phyloP scores from a whole-genome alignment of 2,329 filamentous ascomycete genomes.

The Epichloe gansuensis region DNA sequence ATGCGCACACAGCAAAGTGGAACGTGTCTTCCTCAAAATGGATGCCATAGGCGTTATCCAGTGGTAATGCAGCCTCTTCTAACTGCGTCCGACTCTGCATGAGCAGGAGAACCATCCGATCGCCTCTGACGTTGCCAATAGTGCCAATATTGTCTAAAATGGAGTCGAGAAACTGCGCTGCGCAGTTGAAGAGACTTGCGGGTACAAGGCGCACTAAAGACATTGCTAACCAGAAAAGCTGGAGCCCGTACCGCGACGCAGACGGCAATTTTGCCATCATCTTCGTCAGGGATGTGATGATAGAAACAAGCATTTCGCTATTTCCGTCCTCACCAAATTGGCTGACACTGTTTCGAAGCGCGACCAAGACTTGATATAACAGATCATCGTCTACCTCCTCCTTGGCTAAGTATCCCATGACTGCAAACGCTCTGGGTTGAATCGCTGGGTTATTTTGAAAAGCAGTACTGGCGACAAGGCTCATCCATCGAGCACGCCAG shows the following conservation, averaged over 20 bases:
- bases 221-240: constrained; percentile 59
- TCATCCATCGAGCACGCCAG: constrained; percentile 64
- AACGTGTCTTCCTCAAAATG: constrained; percentile 53
- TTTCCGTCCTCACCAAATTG: constrained; percentile 53
- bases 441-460: constrained; percentile 64
- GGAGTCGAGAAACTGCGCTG: constrained; percentile 52
- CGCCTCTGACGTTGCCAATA: constrained; percentile 45
- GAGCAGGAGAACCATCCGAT: constrained; percentile 46
- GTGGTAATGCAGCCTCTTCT: constrained; percentile 47
- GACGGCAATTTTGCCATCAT: constrained; percentile 60
- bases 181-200: constrained; percentile 50
- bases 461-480: constrained; percentile 57
- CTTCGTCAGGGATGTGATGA: constrained; percentile 54
- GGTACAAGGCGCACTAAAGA: constrained; percentile 54
- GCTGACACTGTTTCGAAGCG: constrained; percentile 51
- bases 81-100: constrained; percentile 48
- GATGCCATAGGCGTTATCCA: constrained; percentile 55
- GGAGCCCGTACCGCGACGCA: constrained; percentile 54
- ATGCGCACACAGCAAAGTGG: constrained; percentile 54
- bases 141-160: constrained; percentile 53
- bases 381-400: constrained; percentile 62
- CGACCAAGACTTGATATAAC: constrained; percentile 58
- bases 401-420: constrained; percentile 59
- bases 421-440: constrained; percentile 55
- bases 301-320: constrained; percentile 56